Base-by-base conservation (phyloP, 495 filamentous ascomycete species). In the Achaetomiella virescens region DNA sequence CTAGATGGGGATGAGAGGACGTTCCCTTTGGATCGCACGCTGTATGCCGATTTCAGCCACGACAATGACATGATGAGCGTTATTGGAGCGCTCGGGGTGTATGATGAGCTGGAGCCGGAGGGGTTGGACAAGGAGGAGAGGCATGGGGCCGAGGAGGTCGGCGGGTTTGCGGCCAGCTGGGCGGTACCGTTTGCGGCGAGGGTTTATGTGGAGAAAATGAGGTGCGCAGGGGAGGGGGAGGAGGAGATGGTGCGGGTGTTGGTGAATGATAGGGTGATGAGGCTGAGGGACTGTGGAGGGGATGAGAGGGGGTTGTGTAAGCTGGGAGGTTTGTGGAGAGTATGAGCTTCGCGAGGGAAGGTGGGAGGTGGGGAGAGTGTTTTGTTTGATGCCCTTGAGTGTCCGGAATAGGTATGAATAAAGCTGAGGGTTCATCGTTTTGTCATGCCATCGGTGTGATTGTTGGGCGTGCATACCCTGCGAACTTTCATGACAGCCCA, bases 31-130 rank as follows among this genome's bases (percentile, higher is more conserved):
- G 75, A 81, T 40, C 68, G 72, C 17, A 70, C 50, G 22, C 67
- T 93, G 4, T 96, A 90, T 57, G 89, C 88, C 0, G 90, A 96
- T 69, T 95, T 96, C 65, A 85, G 83, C 20, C 90, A 96, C 63
- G 90, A 96, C 69, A 95, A 93, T 65, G 83, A 86, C 55, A 86
- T 95, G 81, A 81, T 82, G 14, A 75, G 76, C 17, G 81, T 90
- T 29, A 84, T 87, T 68, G 79, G 79, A 17, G 88, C 89, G 1
- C 62, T 96, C 55, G 86, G 89, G 0, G 59, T 95, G 50, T 93
- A 88, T 65, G 85, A 89, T 33, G 66, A 61, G 21, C 86, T 83
- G 11, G 86, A 82, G 27, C 27, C 27, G 0, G 61, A 48, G 7
- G 75, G 70, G 35, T 76, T 79, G 6, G 68, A 76, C 15, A 62